Base-by-base conservation (phyloP, 2,329 filamentous ascomycete genomes). In the Triangularia verruculosa region DNA sequence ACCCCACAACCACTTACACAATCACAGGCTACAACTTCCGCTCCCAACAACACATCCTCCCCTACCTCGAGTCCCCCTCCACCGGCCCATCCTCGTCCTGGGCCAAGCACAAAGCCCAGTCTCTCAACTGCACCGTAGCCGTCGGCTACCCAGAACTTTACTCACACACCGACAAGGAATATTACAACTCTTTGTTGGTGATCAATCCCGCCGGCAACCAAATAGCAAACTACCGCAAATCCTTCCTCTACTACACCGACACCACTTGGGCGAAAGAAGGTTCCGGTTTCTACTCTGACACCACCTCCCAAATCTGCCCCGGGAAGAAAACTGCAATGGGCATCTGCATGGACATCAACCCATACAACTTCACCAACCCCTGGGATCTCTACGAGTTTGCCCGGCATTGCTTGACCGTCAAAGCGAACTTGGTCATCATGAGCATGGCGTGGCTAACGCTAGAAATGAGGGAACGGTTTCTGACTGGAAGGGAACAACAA, bases 121-220 rank as follows among this genome's bases (percentile, higher is more conserved):
- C 86, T 69, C 82, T 89, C 71, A 79, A 86, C 64, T 93, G 90
- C 71, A 78, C 82, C 57, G 89, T 94, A 0, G 83, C 85, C 0
- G 85, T 87, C 1, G 91, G 91, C 0, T 95, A 94, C 59, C 91
- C 91, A 0, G 91, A 95, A 62, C 85, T 83, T 67, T 83, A 82
- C 1, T 70, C 81, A 0, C 71, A 77, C 71, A 1, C 77, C 78
- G 27, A 84, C 82, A 6, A 15, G 8, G 81, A 85, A 64, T 84
- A 83, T 43, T 86, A 86, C 71, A 86, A 86, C 64, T 79, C 80
- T 0, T 74, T 79, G 0, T 79, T 89, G 1, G 77, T 87, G 0
- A 79, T 89, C 2, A 84, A 83, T 61, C 72, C 68, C 0, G 82
- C 88, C 0, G 87, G 87, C 0, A 83, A 89, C 25, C 83, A 80